A percentile compares a stretch with the other conserved stretches of the same genome.
phyloP scores from a whole-genome alignment of 257 asterid species.

The Solanum gandarillasii region DNA sequence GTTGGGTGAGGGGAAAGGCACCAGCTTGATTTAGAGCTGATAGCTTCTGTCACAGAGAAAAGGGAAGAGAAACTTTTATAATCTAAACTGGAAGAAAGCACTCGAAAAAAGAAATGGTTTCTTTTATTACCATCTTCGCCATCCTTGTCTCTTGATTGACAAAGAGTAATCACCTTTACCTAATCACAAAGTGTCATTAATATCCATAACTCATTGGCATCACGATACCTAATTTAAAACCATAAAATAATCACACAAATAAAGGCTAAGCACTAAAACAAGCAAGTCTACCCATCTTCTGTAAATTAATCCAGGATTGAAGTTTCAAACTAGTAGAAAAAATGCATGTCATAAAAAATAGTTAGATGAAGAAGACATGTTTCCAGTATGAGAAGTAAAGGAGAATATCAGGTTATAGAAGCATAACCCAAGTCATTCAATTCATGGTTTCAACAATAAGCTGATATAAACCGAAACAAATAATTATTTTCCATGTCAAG shows the following conservation, averaged over 20 bases:
- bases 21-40: not conserved
- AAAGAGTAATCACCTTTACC: slow-evolving; percentile 84
- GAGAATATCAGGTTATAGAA: not conserved
- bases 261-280: not conserved
- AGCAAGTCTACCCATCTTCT: not conserved
- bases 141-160: slow-evolving; percentile 52
- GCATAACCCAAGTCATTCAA: not conserved
- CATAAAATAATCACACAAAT: not conserved
- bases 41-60: not conserved
- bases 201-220: not conserved
- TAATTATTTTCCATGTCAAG: not conserved
- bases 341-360: not conserved
- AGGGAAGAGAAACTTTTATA: not conserved
- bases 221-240: not conserved
- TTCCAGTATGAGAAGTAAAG: not conserved
- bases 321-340: not conserved
- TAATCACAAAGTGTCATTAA: slow-evolving; percentile 18
- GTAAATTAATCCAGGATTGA: not conserved
- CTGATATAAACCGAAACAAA: not conserved
- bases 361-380: not conserved
- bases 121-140: slow-evolving; percentile 35
- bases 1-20: not conserved
- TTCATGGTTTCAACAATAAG: not conserved
- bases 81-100: not conserved
- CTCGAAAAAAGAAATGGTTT: not conserved